Evolutionary conservation across 2,329 filamentous ascomycete species (phyloP).

Genomic region (Aspergillus hortae): DNA sequence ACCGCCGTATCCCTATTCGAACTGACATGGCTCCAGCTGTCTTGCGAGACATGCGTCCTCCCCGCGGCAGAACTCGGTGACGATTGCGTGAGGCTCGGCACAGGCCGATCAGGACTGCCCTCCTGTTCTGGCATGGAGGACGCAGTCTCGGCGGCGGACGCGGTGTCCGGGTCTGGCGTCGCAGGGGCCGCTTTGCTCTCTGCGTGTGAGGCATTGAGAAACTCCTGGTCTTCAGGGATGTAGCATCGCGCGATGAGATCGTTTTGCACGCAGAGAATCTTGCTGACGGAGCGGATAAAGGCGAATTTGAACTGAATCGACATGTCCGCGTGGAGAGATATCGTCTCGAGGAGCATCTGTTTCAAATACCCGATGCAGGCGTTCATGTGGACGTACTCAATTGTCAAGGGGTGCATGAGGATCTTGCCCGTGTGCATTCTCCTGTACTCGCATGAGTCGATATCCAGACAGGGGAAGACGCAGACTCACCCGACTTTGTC

Average conservation of each 20-base stretch:
- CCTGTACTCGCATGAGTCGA: background rate
- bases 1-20: too few relatives aligned
- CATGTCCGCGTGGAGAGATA: constrained; percentile 9
- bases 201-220: background rate
- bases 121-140: background rate
- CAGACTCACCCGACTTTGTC: constrained; percentile 11
- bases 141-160: background rate
- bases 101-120: background rate
- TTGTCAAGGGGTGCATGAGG: constrained; percentile 10
- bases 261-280: constrained; percentile 12
- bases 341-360: constrained; percentile 6
- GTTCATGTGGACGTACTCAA: constrained; percentile 13
- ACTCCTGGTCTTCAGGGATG: constrained; percentile 9
- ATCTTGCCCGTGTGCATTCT: constrained; percentile 11
- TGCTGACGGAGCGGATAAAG: constrained; percentile 7
- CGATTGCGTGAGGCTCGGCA: constrained; percentile 1
- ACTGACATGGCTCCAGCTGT: too few relatives aligned
- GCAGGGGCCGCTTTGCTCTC: background rate
- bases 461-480: background rate
- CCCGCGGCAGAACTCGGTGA: constrained; percentile 1
- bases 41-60: background rate
- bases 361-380: constrained; percentile 10
- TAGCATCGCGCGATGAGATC: constrained; percentile 10
- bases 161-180: background rate
- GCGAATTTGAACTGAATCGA: constrained; percentile 8